phyloP scores from a whole-genome alignment of 139 green algal genomes.

The Micromonas commoda region DNA sequence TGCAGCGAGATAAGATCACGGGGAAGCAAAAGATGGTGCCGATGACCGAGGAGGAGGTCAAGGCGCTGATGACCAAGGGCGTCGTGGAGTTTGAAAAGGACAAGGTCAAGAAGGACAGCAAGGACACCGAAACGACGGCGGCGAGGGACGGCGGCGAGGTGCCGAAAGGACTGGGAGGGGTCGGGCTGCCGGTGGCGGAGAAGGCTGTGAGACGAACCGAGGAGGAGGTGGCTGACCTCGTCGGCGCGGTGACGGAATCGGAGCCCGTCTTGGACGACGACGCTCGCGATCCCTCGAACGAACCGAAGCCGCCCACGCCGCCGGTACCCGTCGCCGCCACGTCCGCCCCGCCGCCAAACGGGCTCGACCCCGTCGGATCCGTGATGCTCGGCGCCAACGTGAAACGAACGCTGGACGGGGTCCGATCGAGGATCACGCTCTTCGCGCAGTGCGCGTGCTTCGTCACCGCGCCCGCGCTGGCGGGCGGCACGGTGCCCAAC shows the following conservation, averaged over 20 bases:
- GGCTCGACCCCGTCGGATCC: not conserved
- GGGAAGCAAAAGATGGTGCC: slow-evolving; percentile 20
- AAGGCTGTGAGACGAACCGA: no score
- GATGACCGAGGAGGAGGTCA: not conserved
- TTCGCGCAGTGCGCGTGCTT: not conserved
- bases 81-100: not conserved
- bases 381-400: not conserved
- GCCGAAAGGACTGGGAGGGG: no score
- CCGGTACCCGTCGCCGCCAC: not conserved
- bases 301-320: no score
- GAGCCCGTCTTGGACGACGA: no score
- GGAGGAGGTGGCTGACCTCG: no score
- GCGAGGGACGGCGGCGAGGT: not conserved
- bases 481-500: no score
- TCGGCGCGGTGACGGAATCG: no score
- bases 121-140: not conserved
- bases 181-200: no score
- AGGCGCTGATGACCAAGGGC: not conserved
- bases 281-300: no score
- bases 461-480: not conserved
- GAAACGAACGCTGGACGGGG: not conserved
- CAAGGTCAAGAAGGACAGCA: not conserved
- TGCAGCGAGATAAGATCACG: slow-evolving; percentile 2
- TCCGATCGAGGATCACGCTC: not conserved
- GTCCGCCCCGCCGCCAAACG: not conserved